phyloP scores from a whole-genome alignment of 1,284 basidiomycete genomes.

The Moniliella sp. region DNA sequence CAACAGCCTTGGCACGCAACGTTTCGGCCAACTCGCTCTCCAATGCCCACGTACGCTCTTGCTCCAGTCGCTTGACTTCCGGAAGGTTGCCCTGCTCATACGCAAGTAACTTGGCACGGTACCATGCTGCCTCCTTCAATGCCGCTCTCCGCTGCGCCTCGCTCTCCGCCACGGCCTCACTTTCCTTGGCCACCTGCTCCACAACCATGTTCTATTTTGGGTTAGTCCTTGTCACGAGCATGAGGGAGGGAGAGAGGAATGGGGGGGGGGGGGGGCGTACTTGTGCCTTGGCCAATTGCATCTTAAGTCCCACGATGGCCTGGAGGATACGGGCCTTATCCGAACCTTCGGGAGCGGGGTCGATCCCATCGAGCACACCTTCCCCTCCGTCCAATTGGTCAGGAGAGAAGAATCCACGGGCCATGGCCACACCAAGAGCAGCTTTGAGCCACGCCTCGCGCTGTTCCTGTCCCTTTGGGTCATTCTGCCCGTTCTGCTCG shows the following conservation, averaged over 20 bases:
- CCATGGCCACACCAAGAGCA: conserved; percentile 55
- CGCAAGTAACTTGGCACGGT: conserved; percentile 71
- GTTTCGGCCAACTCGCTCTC: conserved; percentile 58
- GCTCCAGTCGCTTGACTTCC: conserved; percentile 52
- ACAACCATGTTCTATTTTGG: conserved; percentile 53
- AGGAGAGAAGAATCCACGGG: conserved; percentile 55
- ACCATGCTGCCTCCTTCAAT: conserved; percentile 82
- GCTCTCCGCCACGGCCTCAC: conserved; percentile 56
- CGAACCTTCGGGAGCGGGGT: conserved; percentile 12
- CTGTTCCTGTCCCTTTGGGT: no score
- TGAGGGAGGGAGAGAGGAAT: no score
- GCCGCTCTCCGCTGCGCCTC: conserved; percentile 56
- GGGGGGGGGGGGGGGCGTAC: conserved; percentile 39
- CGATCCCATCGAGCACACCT: conserved; percentile 8
- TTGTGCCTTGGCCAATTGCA: conserved; percentile 68
- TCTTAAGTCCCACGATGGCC: conserved; percentile 61
- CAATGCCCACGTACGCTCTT: conserved; percentile 54
- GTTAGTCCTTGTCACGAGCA: no score
- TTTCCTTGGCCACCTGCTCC: conserved; percentile 53
- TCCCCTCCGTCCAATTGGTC: conserved; percentile 33
- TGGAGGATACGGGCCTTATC: conserved; percentile 44
- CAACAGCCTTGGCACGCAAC: conserved; percentile 47
- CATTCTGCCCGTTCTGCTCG: no score
- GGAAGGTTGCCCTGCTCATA: conserved; percentile 50
- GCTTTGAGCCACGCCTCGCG: conserved; percentile 70